Percentiles rank a stretch among this genome's conserved stretches.
These are phyloP conservation scores for Geotrichum europaeum DNA, from an alignment of 1,139 yeast species.

Conservation along the genomic window DNA sequence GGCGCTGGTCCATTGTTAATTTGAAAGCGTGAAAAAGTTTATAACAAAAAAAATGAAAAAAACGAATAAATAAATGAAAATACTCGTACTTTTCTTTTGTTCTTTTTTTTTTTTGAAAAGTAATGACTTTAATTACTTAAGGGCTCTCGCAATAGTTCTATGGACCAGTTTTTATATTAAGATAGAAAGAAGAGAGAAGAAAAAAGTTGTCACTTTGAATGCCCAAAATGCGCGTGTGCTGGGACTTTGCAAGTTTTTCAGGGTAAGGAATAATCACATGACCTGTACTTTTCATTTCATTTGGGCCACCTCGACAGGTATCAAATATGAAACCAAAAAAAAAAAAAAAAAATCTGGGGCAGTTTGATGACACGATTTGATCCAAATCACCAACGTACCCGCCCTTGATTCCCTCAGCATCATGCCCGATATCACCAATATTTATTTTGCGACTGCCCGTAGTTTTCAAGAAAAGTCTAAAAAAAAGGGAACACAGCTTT, in stretches of 20 bases:
- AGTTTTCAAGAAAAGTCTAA: conserved; percentile 7
- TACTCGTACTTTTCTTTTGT: neutral
- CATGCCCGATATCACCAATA: conserved; percentile 24
- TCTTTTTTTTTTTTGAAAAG: neutral
- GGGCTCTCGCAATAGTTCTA: neutral
- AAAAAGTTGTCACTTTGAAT: no score
- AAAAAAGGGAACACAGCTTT: conserved; percentile 8
- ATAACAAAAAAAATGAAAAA: neutral
- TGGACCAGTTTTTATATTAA: neutral
- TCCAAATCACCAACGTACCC: neutral
- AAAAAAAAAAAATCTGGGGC: neutral
- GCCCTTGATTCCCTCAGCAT: neutral
- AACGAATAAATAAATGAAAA: neutral
- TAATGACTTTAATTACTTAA: neutral
- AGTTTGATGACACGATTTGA: no score
- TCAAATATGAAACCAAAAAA: neutral
- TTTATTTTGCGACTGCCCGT: conserved; percentile 26
- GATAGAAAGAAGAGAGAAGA: neutral
- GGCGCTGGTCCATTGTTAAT: conserved; percentile 12
- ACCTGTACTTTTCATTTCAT: neutral
- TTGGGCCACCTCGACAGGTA: neutral
- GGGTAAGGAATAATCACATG: neutral
- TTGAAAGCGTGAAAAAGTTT: neutral
- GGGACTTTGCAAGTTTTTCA: neutral
- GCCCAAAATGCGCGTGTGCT: no score